A percentile compares a stretch with the other conserved stretches of the same genome.
phyloP scores from a whole-genome alignment of 2,329 filamentous ascomycete species.

The Hypomyces perniciosus region DNA sequence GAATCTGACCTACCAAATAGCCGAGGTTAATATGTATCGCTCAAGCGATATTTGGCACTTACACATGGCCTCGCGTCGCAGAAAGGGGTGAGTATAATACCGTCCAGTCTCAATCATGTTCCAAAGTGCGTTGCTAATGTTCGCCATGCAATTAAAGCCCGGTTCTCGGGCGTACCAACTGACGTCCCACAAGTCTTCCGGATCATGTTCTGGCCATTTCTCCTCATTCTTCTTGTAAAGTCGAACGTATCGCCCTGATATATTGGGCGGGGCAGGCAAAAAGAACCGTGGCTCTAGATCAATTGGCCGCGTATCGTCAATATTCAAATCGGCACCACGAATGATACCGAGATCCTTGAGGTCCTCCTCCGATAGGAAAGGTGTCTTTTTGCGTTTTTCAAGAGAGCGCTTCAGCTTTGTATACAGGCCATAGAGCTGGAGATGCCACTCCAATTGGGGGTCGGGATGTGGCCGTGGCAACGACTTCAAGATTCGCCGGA shows the following conservation, averaged over 20 bases:
- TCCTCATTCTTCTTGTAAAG: not conserved
- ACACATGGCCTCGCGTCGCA: too few species aligned
- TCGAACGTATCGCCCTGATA: not conserved
- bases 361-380: not conserved
- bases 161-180: not conserved
- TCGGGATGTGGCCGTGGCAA: not conserved
- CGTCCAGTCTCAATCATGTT: too few species aligned
- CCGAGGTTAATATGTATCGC: too few species aligned
- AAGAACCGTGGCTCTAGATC: slow-evolving; percentile 1
- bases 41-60: too few species aligned
- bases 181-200: not conserved
- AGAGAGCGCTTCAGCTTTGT: not conserved
- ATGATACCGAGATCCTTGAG: not conserved
- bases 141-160: not conserved
- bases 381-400: not conserved
- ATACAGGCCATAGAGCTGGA: not conserved
- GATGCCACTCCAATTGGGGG: not conserved
- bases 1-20: too few species aligned
- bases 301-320: not conserved
- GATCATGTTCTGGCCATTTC: not conserved
- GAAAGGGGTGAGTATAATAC: too few species aligned
- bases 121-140: not conserved
- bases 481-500: too few species aligned
- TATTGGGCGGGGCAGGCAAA: not conserved
- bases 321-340: not conserved